These are phyloP conservation scores for Lojkania enalia DNA, from an alignment of 2,329 filamentous ascomycete species.

Conservation along the genomic window DNA sequence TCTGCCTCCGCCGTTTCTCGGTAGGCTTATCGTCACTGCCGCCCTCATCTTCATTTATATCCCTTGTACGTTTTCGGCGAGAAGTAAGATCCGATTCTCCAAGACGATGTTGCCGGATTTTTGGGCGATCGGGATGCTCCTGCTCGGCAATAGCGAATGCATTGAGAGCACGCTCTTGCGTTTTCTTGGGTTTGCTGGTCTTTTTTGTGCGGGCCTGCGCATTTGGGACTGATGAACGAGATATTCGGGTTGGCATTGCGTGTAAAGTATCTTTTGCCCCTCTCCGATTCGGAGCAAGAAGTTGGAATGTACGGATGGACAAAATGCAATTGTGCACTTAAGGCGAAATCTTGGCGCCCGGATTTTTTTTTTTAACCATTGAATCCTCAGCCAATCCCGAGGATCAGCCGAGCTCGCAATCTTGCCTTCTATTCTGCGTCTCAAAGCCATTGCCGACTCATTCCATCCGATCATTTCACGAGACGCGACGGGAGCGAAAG, in stretches of 20 bases:
- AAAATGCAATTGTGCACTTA: too few species aligned
- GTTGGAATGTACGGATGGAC: too few species aligned
- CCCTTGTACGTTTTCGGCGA: conserved; percentile 43
- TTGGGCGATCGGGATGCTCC: conserved; percentile 56
- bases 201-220: conserved; percentile 29
- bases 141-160: conserved; percentile 68
- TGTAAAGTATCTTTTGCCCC: too few species aligned
- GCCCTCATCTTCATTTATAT: conserved; percentile 51
- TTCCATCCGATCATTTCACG: too few species aligned
- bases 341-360: conserved; percentile 24
- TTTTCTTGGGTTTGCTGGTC: conserved; percentile 48
- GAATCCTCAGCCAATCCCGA: too few species aligned
- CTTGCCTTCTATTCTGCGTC: neutral
- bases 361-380: conserved; percentile 3
- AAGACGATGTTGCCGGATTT: conserved; percentile 60
- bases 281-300: too few species aligned
- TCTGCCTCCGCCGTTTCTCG: conserved; percentile 37
- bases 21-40: conserved; percentile 29
- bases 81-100: conserved; percentile 55
- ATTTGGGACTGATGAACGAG: conserved; percentile 42
- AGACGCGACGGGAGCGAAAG: neutral
- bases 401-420: conserved; percentile 2
- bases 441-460: too few species aligned
- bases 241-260: conserved; percentile 53
- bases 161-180: conserved; percentile 61